Percentiles rank a stretch among this genome's conserved stretches.
These are phyloP conservation scores for Candida sphagnicola DNA, from an alignment of 805 yeast species.

Conservation along the genomic window DNA sequence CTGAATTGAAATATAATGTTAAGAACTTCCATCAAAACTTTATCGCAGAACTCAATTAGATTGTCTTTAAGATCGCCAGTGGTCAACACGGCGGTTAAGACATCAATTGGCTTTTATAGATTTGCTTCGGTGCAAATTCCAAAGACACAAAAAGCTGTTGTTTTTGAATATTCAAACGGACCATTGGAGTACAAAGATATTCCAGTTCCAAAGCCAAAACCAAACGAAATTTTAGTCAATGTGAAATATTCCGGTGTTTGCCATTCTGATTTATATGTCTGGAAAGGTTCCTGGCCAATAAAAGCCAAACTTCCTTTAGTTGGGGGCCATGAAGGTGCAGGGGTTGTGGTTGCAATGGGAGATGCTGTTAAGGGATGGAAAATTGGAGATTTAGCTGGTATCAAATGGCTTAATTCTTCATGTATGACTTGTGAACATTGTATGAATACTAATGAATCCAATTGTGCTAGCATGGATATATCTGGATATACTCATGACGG, in stretches of 20 bases:
- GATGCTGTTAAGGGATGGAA: constrained; percentile 39
- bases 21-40: constrained; percentile 1
- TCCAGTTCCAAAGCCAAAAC: constrained; percentile 40
- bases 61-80: constrained; percentile 2
- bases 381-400: constrained; percentile 41
- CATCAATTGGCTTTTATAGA: too few species aligned
- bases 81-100: too few species aligned
- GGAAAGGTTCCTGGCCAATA: constrained; percentile 48
- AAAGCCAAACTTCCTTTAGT: constrained; percentile 43
- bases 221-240: constrained; percentile 39
- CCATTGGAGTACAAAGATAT: constrained; percentile 38
- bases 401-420: constrained; percentile 46
- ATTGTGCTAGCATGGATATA: constrained; percentile 63
- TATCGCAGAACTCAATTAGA: background rate
- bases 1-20: too few species aligned
- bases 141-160: constrained; percentile 39
- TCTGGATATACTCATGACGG: constrained; percentile 75
- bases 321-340: constrained; percentile 49
- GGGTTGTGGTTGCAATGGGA: constrained; percentile 42
- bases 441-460: constrained; percentile 41
- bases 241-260: constrained; percentile 45
- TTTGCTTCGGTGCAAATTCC: constrained; percentile 25
- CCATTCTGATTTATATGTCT: constrained; percentile 45
- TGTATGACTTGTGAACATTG: constrained; percentile 42
- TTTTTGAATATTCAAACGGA: constrained; percentile 41